Conservation (phyloP, 768 basidiomycete genomes). For the Mycena venus region DNA sequence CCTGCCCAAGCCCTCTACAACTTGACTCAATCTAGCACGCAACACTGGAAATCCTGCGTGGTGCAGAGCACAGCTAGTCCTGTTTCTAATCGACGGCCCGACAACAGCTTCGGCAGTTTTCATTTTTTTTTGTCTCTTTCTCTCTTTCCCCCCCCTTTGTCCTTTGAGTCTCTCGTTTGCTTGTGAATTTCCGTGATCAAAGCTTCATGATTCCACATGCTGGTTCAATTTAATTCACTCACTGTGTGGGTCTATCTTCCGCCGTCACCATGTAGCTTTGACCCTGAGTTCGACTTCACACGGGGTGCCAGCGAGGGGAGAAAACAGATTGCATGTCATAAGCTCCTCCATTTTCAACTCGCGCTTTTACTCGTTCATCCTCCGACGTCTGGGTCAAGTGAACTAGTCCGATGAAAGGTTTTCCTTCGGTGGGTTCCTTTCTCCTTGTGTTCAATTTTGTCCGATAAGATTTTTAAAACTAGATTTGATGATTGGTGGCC, state of each 20-base stretch:
- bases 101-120: background rate
- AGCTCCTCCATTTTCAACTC: conserved; percentile 1
- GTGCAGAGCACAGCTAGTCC: no score
- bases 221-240: background rate
- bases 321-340: conserved; percentile 2
- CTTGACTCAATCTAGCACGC: no score
- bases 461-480: background rate
- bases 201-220: background rate
- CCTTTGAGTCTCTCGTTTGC: background rate
- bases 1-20: no score
- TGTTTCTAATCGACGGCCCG: no score
- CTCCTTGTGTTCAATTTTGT: background rate
- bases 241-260: no score
- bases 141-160: background rate
- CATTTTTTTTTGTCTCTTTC: background rate
- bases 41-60: no score
- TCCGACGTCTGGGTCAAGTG: background rate
- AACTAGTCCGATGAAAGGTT: background rate
- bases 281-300: background rate
- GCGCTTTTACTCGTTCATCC: conserved; percentile 2
- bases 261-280: background rate
- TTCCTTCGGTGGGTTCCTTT: conserved; percentile 6
- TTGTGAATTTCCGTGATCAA: background rate
- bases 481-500: background rate
- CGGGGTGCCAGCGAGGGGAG: background rate